These are phyloP conservation scores for Chytriomyces sp. DNA, from an alignment of 192 early-diverging fungal species.

Conservation along the genomic window DNA sequence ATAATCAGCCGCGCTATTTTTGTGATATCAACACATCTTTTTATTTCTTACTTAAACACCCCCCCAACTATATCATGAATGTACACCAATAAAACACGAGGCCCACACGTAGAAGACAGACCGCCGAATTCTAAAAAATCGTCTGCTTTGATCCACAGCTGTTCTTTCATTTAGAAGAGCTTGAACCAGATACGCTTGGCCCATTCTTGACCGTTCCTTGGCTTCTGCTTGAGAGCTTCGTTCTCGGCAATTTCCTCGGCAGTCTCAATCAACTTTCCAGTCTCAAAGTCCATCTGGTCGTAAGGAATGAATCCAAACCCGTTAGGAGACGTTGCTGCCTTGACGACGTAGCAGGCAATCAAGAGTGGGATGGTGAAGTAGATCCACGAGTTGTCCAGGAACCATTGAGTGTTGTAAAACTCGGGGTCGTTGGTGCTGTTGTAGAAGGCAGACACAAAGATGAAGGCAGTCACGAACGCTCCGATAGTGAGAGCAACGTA, in stretches of 20 bases:
- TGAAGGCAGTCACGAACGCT: conserved; percentile 10
- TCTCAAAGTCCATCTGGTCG: conserved; percentile 22
- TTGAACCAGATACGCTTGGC: conserved; percentile 1
- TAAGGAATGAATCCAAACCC: background rate
- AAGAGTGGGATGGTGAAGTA: conserved; percentile 9
- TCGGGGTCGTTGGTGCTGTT: background rate
- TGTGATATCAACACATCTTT: no score
- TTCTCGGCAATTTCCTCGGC: background rate
- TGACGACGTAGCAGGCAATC: background rate
- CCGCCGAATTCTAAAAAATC: no score
- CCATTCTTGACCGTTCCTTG: background rate
- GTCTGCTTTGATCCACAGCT: no score
- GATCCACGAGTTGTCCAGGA: conserved; percentile 1
- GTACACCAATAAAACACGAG: no score
- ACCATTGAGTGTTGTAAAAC: background rate
- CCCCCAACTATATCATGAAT: no score
- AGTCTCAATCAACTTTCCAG: conserved; percentile 4
- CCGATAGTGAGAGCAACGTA: conserved; percentile 24
- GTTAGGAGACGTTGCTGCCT: background rate
- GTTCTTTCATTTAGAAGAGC: background rate
- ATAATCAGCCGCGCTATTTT: no score
- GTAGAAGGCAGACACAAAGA: conserved; percentile 29
- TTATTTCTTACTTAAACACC: no score
- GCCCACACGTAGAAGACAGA: no score
- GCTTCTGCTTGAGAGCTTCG: background rate